These are phyloP conservation scores for Psophocarpus tetragonolobus DNA, from an alignment of 306 rosid species.

Conservation along the genomic window DNA sequence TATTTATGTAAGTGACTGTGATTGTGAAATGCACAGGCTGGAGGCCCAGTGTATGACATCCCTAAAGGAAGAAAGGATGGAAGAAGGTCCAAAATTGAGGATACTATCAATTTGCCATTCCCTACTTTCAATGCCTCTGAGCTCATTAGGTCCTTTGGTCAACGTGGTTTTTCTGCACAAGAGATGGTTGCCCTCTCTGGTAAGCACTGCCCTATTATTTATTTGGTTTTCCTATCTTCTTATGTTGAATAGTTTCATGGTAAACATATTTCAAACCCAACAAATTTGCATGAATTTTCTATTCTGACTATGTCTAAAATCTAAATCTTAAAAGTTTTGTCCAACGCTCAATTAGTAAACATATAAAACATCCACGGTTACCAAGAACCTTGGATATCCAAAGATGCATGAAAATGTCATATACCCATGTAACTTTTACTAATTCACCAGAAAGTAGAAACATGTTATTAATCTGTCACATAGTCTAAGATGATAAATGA, in stretches of 20 bases:
- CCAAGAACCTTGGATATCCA: not conserved
- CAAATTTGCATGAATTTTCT: too few relatives aligned
- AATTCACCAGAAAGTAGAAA: not conserved
- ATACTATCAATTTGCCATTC: constrained; percentile 72
- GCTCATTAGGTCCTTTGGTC: constrained; percentile 57
- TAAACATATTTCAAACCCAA: not conserved
- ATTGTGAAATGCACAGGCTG: constrained; percentile 55
- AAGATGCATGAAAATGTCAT: not conserved
- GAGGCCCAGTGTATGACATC: constrained; percentile 79
- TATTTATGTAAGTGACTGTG: not conserved
- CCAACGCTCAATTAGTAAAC: too few relatives aligned
- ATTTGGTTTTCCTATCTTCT: not conserved
- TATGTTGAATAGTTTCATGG: not conserved
- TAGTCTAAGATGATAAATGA: too few relatives aligned
- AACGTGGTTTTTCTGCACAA: constrained; percentile 66
- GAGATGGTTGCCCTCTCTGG: constrained; percentile 94
- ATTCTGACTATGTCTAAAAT: too few relatives aligned
- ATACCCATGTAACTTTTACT: not conserved
- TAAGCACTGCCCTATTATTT: constrained; percentile 11
- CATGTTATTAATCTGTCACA: too few relatives aligned
- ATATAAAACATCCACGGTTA: not conserved
- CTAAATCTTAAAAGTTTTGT: too few relatives aligned
- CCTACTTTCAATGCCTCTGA: constrained; percentile 80
- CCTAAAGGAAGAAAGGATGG: constrained; percentile 92
- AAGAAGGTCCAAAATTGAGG: constrained; percentile 70